Evolutionary conservation across 306 rosid genomes (phyloP), one percentile per base, ranked within the genome.

Genomic region (Echinosophora koreensis): DNA sequence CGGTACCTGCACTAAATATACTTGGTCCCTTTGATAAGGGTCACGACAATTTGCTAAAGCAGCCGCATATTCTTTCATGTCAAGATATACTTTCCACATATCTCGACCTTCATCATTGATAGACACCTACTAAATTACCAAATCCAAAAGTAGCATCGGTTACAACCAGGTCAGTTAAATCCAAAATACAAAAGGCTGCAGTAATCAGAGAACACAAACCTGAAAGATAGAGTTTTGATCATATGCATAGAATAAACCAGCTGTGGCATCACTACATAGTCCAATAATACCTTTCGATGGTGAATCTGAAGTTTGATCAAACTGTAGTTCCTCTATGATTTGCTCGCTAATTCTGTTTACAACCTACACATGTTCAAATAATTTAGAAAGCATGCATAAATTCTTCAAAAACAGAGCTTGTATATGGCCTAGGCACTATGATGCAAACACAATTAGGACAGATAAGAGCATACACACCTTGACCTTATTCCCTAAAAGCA

Each of bases 81-180:
- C 95, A 81, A 95, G 86, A 85, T 92, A 90, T 73, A 95, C 97
- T 88, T 95, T 92, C 97, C 98, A 95, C 98, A 95, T 95, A 83
- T 88, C 98, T 77, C 80, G 87, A 71, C 98, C 97, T 86, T 95
- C 97, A 79, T 95, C 98, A 76, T 90, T 92, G 80, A 95, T 85
- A 73, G 97, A 92, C 75, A 95, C 97, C 98, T 94, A 62, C 77
- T 57, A 83, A 75, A 81, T 74, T 57, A 77, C 80, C 84, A 84
- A 39, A 86, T 72, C 67, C 75, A 72, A 49, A 14, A 81, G 79
- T 55, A 75, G 71, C 65, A 55, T 41, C 69, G 66, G 63, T 71
- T 66, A 77, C 64, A 83, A 64, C 70, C 50, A 70, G 66, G 27
- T 17, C 54, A 80, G 44, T 77, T 49, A 66, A 56, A 77, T 34